Percentiles rank a stretch among this genome's conserved stretches.
Conservation (phyloP, 352 stramenopile genomes). For the Plasmopara halstedii region DNA sequence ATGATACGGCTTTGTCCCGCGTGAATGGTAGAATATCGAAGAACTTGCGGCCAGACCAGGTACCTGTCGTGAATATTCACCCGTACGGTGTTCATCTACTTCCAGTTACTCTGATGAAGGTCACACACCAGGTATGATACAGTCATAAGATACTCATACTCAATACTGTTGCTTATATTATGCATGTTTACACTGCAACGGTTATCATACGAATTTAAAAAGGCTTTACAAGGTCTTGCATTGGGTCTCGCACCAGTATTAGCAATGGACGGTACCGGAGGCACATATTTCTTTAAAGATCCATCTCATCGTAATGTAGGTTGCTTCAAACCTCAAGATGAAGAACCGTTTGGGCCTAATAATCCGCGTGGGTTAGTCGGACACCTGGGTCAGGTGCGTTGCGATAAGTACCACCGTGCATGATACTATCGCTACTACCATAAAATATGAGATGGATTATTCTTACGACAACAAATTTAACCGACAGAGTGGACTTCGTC, state of each 20-base stretch:
- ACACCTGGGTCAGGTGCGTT: constrained; percentile 51
- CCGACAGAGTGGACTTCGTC: constrained; percentile 67
- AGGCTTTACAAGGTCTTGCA: constrained; percentile 86
- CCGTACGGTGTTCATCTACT: constrained; percentile 71
- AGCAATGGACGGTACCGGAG: constrained; percentile 94
- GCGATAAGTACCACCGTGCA: neutral
- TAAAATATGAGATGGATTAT: neutral
- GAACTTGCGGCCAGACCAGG: constrained; percentile 43
- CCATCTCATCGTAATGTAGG: constrained; percentile 88
- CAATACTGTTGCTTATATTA: neutral
- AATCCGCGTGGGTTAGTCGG: constrained; percentile 93
- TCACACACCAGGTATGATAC: constrained; percentile 61
- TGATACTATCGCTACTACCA: neutral
- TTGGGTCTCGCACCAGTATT: constrained; percentile 88
- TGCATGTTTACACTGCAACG: neutral
- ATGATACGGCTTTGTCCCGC: constrained; percentile 4
- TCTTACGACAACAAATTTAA: neutral
- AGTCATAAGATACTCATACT: no score
- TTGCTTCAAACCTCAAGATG: constrained; percentile 98
- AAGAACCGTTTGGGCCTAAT: constrained; percentile 97
- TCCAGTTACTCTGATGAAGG: constrained; percentile 72
- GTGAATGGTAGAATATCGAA: constrained; percentile 14
- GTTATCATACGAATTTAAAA: neutral
- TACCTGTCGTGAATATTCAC: constrained; percentile 68
- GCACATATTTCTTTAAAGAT: constrained; percentile 97